phyloP scores from a whole-genome alignment of 2,329 filamentous ascomycete genomes.

The Rhynchosporium agropyri region DNA sequence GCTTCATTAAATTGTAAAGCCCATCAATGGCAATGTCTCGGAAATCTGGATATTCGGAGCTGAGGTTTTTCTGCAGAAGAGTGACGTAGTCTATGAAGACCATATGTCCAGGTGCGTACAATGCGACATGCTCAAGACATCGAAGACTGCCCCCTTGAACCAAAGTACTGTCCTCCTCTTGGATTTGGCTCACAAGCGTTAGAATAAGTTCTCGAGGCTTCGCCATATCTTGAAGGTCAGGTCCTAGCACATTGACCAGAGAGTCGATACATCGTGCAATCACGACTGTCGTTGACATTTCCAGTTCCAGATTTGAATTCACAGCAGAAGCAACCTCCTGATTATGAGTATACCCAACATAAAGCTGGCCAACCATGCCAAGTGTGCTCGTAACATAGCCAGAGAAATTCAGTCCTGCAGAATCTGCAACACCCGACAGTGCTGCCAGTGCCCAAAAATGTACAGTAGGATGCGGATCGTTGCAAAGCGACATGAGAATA shows the following conservation, averaged over 20 bases:
- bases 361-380: slow-evolving; percentile 91
- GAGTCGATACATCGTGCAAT: slow-evolving; percentile 89
- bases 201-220: slow-evolving; percentile 93
- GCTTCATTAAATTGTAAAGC: slow-evolving; percentile 92
- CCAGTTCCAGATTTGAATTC: slow-evolving; percentile 88
- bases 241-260: slow-evolving; percentile 94
- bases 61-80: slow-evolving; percentile 75
- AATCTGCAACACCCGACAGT: slow-evolving; percentile 82
- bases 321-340: slow-evolving; percentile 77
- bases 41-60: slow-evolving; percentile 68
- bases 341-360: slow-evolving; percentile 89
- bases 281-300: slow-evolving; percentile 78
- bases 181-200: slow-evolving; percentile 81
- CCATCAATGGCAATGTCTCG: slow-evolving; percentile 83
- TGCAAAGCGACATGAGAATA: slow-evolving; percentile 96
- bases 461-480: slow-evolving; percentile 90
- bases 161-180: slow-evolving; percentile 69
- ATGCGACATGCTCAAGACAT: slow-evolving; percentile 86
- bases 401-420: slow-evolving; percentile 89
- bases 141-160: slow-evolving; percentile 77
- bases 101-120: slow-evolving; percentile 89
- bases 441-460: slow-evolving; percentile 97
- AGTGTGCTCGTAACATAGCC: slow-evolving; percentile 87
- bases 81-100: slow-evolving; percentile 83
- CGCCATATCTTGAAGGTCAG: slow-evolving; percentile 88